Base-by-base conservation (phyloP, 2,329 filamentous ascomycete genomes). In the Pyrenochaeta sp. region DNA sequence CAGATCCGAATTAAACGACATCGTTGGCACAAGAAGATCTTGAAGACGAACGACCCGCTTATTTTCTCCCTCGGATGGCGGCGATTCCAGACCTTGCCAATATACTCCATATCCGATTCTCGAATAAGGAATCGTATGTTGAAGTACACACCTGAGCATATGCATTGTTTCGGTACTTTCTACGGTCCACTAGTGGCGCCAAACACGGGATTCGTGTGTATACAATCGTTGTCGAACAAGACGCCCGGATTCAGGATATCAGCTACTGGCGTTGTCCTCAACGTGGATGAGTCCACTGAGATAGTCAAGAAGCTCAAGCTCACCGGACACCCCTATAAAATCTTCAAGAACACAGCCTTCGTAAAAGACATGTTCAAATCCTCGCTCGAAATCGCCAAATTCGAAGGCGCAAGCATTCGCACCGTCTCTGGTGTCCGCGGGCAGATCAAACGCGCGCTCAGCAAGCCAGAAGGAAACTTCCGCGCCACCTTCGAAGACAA, bases 291-390 rank as follows among this genome's bases (percentile, higher is more conserved):
- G 74, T 90, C 88, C 27, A 92, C 90, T 3, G 94, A 99, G 70
- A 97, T 99, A 55, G 94, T 99, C 72, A 99, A 99, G 82, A 99
- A 99, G 80, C 86, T 99, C 67, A 99, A 99, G 74, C 83, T 99
- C 35, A 96, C 91, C 0, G 94, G 94, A 48, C 81, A 84, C 34
- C 92, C 94, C 1, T 95, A 94, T 81, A 97, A 97, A 77, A 95
- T 97, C 73, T 97, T 95, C 84, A 96, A 96, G 75, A 99, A 99
- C 77, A 99, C 94, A 0, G 92, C 94, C 26, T 99, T 99, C 70
- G 91, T 99, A 76, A 95, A 94, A 72, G 90, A 96, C 75, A 99
- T 99, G 94, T 99, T 99, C 80, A 91, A 84, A 67, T 87, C 88
- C 1, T 81, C 90, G 0, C 85, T 99, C 28, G 94, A 99, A 70